These are phyloP conservation scores for Haplosporangium sp. DNA, from an alignment of 371 early-diverging fungal genomes.

Conservation along the genomic window DNA sequence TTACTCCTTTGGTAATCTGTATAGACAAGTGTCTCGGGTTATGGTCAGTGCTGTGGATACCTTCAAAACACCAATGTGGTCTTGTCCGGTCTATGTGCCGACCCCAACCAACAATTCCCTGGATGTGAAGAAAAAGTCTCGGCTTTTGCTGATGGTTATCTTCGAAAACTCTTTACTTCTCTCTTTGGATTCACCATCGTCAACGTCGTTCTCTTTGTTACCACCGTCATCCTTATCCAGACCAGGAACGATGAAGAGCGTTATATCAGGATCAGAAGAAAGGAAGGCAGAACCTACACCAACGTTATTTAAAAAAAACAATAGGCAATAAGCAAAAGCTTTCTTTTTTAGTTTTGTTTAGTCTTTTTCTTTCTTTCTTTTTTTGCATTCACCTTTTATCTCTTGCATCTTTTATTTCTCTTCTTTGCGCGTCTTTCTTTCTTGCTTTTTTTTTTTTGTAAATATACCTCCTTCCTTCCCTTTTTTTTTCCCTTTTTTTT, in stretches of 20 bases:
- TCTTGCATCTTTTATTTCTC: no score
- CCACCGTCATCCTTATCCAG: constrained; percentile 52
- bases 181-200: constrained; percentile 57
- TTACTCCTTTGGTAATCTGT: not conserved
- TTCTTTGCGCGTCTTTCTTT: no score
- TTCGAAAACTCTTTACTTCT: constrained; percentile 54
- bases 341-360: no score
- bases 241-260: constrained; percentile 59
- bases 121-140: constrained; percentile 54
- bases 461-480: no score
- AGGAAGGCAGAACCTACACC: constrained; percentile 47
- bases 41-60: constrained; percentile 50
- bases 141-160: constrained; percentile 41
- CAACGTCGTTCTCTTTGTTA: constrained; percentile 49
- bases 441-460: no score
- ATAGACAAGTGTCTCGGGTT: constrained; percentile 32
- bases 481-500: no score
- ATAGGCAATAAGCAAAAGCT: no score
- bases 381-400: not conserved
- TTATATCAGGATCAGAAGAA: constrained; percentile 56
- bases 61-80: constrained; percentile 8
- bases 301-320: constrained; percentile 33
- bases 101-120: not conserved
- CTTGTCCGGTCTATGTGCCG: constrained; percentile 19
- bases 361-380: not conserved